phyloP scores from a whole-genome alignment of 2,329 filamentous ascomycete genomes.

The Sphaerulina musiva region DNA sequence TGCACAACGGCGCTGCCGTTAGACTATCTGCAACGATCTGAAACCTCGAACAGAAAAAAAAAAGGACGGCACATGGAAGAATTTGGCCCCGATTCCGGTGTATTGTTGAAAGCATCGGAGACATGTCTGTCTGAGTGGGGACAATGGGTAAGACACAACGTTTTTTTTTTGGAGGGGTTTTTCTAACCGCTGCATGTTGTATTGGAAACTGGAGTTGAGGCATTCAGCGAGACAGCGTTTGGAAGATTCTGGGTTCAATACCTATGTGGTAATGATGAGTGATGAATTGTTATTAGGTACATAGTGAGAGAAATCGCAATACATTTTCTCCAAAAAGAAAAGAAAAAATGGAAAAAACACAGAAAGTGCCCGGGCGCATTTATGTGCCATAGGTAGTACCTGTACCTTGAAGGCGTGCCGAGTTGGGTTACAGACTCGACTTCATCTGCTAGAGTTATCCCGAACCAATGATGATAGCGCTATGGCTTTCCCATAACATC shows the following conservation, averaged over 20 bases:
- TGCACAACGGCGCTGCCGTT: constrained; percentile 14
- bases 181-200: constrained; percentile 35
- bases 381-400: too few relatives aligned
- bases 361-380: too few relatives aligned
- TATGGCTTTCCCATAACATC: too few relatives aligned
- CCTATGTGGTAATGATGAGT: too few relatives aligned
- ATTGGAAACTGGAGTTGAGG: constrained; percentile 31
- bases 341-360: too few relatives aligned
- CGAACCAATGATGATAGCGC: too few relatives aligned
- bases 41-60: constrained; percentile 8
- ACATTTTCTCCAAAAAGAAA: too few relatives aligned
- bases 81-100: constrained; percentile 26
- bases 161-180: constrained; percentile 5
- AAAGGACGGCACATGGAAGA: constrained; percentile 29
- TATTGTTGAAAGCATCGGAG: constrained; percentile 25
- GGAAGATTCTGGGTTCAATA: background rate
- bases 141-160: constrained; percentile 19
- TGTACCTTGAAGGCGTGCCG: too few relatives aligned
- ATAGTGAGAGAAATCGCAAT: too few relatives aligned
- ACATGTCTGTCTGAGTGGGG: constrained; percentile 12
- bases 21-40: constrained; percentile 21
- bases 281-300: too few relatives aligned
- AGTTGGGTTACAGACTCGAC: too few relatives aligned
- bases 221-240: background rate
- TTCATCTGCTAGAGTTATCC: too few relatives aligned